These are phyloP conservation scores for Fusarium sp. DNA, from an alignment of 2,329 filamentous ascomycete genomes.

Conservation along the genomic window DNA sequence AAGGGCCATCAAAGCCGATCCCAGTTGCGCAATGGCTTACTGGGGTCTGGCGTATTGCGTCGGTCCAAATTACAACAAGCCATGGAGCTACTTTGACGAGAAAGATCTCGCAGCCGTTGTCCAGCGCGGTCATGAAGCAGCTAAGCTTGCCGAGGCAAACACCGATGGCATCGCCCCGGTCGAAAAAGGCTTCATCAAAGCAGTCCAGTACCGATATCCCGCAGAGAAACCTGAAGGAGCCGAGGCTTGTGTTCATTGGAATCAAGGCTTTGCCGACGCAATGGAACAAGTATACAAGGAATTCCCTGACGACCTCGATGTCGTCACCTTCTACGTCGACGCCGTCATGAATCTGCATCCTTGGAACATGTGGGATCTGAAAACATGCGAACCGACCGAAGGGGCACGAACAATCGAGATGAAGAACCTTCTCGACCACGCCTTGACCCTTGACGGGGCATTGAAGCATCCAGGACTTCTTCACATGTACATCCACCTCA, in stretches of 20 bases:
- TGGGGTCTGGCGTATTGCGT: constrained; percentile 79
- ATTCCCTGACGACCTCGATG: constrained; percentile 55
- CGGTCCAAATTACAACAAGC: constrained; percentile 82
- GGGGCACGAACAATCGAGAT: constrained; percentile 45
- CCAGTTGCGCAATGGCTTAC: constrained; percentile 70
- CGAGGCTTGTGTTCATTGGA: constrained; percentile 58
- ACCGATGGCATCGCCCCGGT: not conserved
- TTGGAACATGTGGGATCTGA: constrained; percentile 58
- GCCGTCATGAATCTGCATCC: constrained; percentile 62
- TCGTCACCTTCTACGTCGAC: constrained; percentile 53
- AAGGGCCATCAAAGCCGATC: constrained; percentile 66
- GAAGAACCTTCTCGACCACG: constrained; percentile 52
- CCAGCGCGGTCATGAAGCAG: constrained; percentile 1
- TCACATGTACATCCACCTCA: constrained; percentile 81
- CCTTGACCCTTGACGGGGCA: constrained; percentile 56
- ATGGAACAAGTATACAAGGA: constrained; percentile 53
- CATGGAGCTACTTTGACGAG: constrained; percentile 77
- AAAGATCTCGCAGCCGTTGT: constrained; percentile 60
- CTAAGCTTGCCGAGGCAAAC: constrained; percentile 5
- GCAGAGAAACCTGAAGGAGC: constrained; percentile 51
- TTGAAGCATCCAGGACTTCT: constrained; percentile 77
- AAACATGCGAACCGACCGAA: constrained; percentile 45
- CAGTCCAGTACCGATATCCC: constrained; percentile 72
- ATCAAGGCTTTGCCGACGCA: constrained; percentile 50
- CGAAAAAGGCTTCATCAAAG: constrained; percentile 73